These are phyloP conservation scores for Cyanidium caldarium DNA, from an alignment of 23 red algal species.

Conservation along the genomic window DNA sequence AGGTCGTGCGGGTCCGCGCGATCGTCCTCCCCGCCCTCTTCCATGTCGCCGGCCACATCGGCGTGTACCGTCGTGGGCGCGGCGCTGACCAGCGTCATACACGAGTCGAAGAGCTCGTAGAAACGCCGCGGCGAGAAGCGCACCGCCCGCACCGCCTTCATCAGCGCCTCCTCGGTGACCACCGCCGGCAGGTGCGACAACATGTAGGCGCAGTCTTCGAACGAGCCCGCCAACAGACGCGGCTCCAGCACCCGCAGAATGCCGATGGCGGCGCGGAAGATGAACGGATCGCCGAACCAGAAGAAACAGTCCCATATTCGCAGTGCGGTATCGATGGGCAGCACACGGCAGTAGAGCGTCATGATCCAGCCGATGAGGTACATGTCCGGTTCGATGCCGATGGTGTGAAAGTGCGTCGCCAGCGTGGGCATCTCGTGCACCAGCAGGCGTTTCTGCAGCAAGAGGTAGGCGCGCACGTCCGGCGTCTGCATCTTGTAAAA, in stretches of 20 bases:
- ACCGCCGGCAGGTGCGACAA: conserved; percentile 72
- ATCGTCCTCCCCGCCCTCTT: no score
- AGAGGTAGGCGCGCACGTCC: conserved; percentile 70
- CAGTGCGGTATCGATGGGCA: conserved; percentile 67
- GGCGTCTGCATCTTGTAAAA: conserved; percentile 97
- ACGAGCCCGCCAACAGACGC: conserved; percentile 40
- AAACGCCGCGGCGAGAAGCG: conserved; percentile 15
- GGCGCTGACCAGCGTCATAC: no score
- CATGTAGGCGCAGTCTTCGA: conserved; percentile 87
- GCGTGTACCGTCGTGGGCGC: no score
- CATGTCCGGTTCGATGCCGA: conserved; percentile 74
- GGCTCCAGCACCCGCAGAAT: conserved; percentile 63
- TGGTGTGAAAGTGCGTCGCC: conserved; percentile 42
- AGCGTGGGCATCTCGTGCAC: conserved; percentile 51
- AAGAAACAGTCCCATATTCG: conserved; percentile 90
- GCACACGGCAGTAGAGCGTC: conserved; percentile 62
- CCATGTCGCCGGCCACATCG: no score
- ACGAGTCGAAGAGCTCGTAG: conserved; percentile 1
- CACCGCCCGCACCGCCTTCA: conserved; percentile 44
- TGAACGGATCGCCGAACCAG: conserved; percentile 71
- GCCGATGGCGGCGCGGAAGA: conserved; percentile 74
- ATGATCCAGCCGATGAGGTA: conserved; percentile 98
- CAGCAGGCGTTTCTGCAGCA: conserved; percentile 56
- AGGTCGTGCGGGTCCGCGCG: no score
- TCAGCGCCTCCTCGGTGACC: conserved; percentile 39